Conservation (phyloP, 805 yeast genomes). For the Candida fluviatilis region DNA sequence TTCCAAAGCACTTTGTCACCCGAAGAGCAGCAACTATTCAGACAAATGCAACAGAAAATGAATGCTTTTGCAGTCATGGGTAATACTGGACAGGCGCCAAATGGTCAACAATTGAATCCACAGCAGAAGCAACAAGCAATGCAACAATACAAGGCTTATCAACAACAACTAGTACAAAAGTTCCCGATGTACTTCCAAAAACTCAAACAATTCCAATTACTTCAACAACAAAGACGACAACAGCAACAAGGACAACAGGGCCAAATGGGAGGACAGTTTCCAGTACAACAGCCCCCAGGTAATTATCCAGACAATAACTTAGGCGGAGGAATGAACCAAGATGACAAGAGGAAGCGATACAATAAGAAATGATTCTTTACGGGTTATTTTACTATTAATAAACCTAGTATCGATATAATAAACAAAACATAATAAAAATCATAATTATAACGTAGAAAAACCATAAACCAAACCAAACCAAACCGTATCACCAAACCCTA, state of each 20-base stretch:
- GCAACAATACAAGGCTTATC: slow-evolving; percentile 36
- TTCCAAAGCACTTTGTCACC: slow-evolving; percentile 38
- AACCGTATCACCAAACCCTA: background rate
- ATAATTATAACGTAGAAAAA: background rate
- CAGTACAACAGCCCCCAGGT: slow-evolving; percentile 7
- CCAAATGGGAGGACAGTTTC: slow-evolving; percentile 12
- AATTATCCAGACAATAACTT: slow-evolving; percentile 9
- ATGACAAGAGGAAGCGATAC: slow-evolving; percentile 9
- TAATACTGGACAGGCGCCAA: slow-evolving; percentile 41
- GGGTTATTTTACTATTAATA: too few species aligned
- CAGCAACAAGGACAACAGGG: slow-evolving; percentile 12
- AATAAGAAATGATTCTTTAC: slow-evolving; percentile 2
- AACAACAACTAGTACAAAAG: slow-evolving; percentile 33
- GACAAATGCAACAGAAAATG: slow-evolving; percentile 37
- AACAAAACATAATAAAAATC: slow-evolving; percentile 1
- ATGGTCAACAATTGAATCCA: slow-evolving; percentile 35
- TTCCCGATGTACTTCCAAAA: slow-evolving; percentile 36
- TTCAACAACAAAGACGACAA: slow-evolving; percentile 21
- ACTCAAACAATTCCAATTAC: slow-evolving; percentile 31
- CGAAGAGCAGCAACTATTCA: slow-evolving; percentile 39
- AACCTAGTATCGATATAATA: slow-evolving; percentile 2
- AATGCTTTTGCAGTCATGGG: slow-evolving; percentile 40
- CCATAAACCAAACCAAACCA: slow-evolving; percentile 8
- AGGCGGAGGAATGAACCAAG: slow-evolving; percentile 9
- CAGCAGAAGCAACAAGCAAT: slow-evolving; percentile 43